A percentile compares a stretch with the other conserved stretches of the same genome.
Evolutionary conservation across 441 rosid genomes (phyloP).

Genomic region (Eruca vesicaria): DNA sequence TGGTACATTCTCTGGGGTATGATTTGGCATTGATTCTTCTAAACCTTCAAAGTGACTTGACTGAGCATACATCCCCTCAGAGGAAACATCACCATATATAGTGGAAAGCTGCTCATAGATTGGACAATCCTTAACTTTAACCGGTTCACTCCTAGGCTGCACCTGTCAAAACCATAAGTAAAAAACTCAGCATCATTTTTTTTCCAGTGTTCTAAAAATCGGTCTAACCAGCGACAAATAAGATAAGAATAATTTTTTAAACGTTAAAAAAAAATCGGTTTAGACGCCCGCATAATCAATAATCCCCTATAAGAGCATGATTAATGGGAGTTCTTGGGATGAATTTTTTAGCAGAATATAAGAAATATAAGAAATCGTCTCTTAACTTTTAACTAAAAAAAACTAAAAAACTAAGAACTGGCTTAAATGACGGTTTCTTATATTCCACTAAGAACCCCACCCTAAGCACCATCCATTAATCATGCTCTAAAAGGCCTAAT

Average conservation of each 20-base stretch:
- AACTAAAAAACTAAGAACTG: too few species aligned
- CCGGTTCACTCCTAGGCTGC: slow-evolving; percentile 45
- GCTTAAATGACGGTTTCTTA: too few species aligned
- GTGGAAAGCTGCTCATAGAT: slow-evolving; percentile 69
- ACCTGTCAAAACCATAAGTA: slow-evolving; percentile 9
- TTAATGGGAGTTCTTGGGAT: too few species aligned
- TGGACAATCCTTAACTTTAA: slow-evolving; percentile 65
- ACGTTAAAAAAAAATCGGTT: background rate
- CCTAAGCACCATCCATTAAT: too few species aligned
- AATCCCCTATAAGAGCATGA: background rate
- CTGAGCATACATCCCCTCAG: slow-evolving; percentile 79
- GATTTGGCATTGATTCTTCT: slow-evolving; percentile 47
- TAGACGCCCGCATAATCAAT: background rate
- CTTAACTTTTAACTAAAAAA: too few species aligned
- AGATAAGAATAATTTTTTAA: too few species aligned
- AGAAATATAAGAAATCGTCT: too few species aligned
- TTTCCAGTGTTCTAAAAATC: background rate
- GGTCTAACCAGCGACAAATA: too few species aligned
- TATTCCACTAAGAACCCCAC: too few species aligned
- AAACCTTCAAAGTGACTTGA: slow-evolving; percentile 82
- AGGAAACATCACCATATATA: slow-evolving; percentile 64
- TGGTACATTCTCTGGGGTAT: slow-evolving; percentile 33
- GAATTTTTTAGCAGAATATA: too few species aligned
- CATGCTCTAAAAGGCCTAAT: background rate
- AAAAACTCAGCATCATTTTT: background rate